Conservation (phyloP, 2,329 filamentous ascomycete genomes). For the Volutella citrinella region DNA sequence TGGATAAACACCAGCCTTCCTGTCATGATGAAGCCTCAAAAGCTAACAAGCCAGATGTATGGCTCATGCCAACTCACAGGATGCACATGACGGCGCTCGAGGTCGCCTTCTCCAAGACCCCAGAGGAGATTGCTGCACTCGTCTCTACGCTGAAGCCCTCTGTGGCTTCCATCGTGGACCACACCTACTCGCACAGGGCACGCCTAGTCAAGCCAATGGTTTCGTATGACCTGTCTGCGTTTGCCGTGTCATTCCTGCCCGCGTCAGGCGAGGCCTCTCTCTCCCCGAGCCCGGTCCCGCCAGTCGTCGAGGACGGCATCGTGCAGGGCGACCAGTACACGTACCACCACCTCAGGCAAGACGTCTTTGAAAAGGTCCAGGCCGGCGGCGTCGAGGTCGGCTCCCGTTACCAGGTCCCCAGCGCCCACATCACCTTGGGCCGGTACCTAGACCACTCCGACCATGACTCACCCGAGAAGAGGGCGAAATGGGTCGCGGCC, state of each 20-base stretch:
- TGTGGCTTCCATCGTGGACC: conserved; percentile 60
- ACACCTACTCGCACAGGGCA: conserved; percentile 64
- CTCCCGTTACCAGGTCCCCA: conserved; percentile 83
- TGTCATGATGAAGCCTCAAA: not conserved
- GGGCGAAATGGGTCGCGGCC: conserved; percentile 61
- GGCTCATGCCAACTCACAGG: conserved; percentile 76
- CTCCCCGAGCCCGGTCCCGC: conserved; percentile 37
- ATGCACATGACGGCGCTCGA: conserved; percentile 88
- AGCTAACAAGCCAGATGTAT: conserved; percentile 56
- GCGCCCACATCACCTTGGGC: conserved; percentile 83
- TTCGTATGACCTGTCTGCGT: conserved; percentile 79
- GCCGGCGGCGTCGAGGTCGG: conserved; percentile 65
- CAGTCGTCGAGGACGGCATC: conserved; percentile 31
- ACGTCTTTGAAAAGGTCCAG: conserved; percentile 64
- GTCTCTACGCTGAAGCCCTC: conserved; percentile 54
- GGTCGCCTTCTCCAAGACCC: conserved; percentile 74
- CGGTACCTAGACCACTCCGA: conserved; percentile 72
- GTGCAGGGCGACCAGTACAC: conserved; percentile 66
- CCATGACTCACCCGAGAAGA: conserved; percentile 54
- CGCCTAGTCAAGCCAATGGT: conserved; percentile 79
- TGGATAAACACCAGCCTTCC: conserved; percentile 10
- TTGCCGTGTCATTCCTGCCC: conserved; percentile 85
- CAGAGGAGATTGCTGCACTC: conserved; percentile 63
- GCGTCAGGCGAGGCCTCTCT: conserved; percentile 58
- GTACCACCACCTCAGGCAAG: conserved; percentile 85